These are phyloP conservation scores for Pythium aquatile DNA, from an alignment of 352 stramenopile species.

Conservation along the genomic window DNA sequence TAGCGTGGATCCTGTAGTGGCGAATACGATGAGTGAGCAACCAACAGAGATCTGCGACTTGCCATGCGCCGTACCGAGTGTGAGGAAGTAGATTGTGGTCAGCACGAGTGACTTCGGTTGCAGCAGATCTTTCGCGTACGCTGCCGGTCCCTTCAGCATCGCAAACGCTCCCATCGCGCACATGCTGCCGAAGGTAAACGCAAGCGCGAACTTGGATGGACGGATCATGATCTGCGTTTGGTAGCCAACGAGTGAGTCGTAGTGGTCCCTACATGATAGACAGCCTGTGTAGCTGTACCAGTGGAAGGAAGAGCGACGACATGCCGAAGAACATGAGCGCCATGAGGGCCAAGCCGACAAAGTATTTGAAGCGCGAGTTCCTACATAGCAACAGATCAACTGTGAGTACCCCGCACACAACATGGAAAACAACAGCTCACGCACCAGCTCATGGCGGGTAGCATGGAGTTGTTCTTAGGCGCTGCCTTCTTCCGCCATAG, in stretches of 20 bases:
- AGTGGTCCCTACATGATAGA: too few relatives aligned
- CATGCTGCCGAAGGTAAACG: constrained; percentile 79
- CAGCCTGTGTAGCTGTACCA: constrained; percentile 29
- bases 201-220: constrained; percentile 81
- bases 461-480: constrained; percentile 29
- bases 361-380: constrained; percentile 81
- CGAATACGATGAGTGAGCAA: neutral
- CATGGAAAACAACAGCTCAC: too few relatives aligned
- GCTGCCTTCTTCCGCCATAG: constrained; percentile 44
- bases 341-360: constrained; percentile 71
- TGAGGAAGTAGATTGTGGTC: constrained; percentile 67
- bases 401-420: too few relatives aligned
- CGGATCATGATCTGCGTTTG: constrained; percentile 63
- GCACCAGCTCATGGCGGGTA: constrained; percentile 64
- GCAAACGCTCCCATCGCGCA: constrained; percentile 73
- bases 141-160: constrained; percentile 69
- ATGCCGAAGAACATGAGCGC: constrained; percentile 81
- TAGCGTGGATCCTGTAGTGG: constrained; percentile 47
- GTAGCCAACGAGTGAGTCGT: neutral
- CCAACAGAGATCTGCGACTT: too few relatives aligned
- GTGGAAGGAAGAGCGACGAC: constrained; percentile 72
- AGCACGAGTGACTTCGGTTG: constrained; percentile 64
- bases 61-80: constrained; percentile 64
- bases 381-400: too few relatives aligned
- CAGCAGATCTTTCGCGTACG: constrained; percentile 53